Base-by-base conservation (phyloP, 2,329 filamentous ascomycete species). In the Laburnicola sp. region DNA sequence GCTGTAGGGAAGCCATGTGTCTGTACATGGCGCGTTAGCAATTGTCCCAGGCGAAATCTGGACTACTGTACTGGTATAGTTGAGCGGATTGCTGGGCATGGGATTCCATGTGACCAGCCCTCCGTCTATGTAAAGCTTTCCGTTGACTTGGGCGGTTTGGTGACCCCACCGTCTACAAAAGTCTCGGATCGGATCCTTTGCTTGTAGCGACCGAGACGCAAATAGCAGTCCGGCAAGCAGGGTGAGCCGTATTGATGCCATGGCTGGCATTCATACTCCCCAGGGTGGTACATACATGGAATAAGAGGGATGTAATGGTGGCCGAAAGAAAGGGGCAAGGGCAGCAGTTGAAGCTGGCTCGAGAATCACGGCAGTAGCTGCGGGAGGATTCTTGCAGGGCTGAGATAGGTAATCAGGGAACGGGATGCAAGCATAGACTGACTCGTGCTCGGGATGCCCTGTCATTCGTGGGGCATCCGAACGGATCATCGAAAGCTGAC, bases 111-210 rank as follows among this genome's bases (percentile, higher is more conserved):
- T 79, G 26, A 86, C 64, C 47, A 81, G 71, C 3, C 84, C 84
- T 32, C 84, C 84, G 60, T 87, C 83, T 45, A 87, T 82, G 63
- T 83, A 87, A 21, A 87, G 71, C 54, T 76, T 79, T 36, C 78
- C 69, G 63, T 85, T 82, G 39, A 87, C 76, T 7, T 85, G 74
- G 5, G 84, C 77, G 6, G 82, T 82, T 64, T 85, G 82, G 63
- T 87, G 84, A 38, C 80, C 81, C 70, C 70, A 76, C 50, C 74
- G 61, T 36, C 75, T 66, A 56, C 75, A 76, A 48, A 75, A 86
- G 64, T 82, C 76, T 23, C 70, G 73, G 42, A 85, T 72, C 3
- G 81, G 81, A 59, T 85, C 76, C 50, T 77, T 65, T 39, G 53
- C 45, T 42, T 71, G 66, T 23, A 64, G 60, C 11, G 65, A 66